Conservation (phyloP, 768 basidiomycete genomes). For the Pleurotus sapidus region DNA sequence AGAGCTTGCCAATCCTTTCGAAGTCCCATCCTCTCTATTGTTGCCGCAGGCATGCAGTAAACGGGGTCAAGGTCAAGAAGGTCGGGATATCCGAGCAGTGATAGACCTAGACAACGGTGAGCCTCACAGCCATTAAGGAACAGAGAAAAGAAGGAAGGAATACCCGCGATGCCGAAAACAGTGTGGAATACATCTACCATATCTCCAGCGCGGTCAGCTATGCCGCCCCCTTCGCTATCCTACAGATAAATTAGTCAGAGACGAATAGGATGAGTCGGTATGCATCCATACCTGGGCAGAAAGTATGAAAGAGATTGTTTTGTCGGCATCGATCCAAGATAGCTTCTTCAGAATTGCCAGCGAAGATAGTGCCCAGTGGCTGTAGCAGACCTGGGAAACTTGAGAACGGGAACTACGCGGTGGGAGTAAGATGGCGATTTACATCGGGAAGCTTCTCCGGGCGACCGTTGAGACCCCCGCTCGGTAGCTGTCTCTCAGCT, state of each 20-base stretch:
- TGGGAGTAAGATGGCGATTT: constrained; percentile 22
- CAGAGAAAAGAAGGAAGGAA: constrained; percentile 4
- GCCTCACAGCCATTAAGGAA: no score
- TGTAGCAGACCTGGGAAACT: constrained; percentile 85
- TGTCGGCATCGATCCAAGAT: constrained; percentile 84
- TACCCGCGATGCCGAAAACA: constrained; percentile 85
- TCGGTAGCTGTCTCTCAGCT: constrained; percentile 88
- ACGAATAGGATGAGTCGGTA: neutral
- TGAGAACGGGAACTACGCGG: neutral
- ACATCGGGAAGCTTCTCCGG: constrained; percentile 98
- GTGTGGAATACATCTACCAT: constrained; percentile 99
- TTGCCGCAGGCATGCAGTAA: constrained; percentile 87
- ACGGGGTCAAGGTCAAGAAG: constrained; percentile 88
- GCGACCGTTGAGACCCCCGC: constrained; percentile 93
- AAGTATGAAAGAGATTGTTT: constrained; percentile 78
- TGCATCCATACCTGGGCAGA: constrained; percentile 67
- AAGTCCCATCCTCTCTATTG: constrained; percentile 72
- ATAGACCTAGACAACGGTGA: constrained; percentile 54
- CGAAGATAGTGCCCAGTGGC: constrained; percentile 92
- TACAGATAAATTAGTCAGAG: constrained; percentile 25
- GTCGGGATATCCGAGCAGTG: constrained; percentile 83
- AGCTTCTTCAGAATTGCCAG: constrained; percentile 82
- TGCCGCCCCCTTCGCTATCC: constrained; percentile 90
- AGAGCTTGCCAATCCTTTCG: constrained; percentile 64
- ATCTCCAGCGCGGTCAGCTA: constrained; percentile 90